Percentiles rank a stretch among this genome's conserved stretches.
phyloP scores from a whole-genome alignment of 805 yeast species.

The Clavispora vitiphila region DNA sequence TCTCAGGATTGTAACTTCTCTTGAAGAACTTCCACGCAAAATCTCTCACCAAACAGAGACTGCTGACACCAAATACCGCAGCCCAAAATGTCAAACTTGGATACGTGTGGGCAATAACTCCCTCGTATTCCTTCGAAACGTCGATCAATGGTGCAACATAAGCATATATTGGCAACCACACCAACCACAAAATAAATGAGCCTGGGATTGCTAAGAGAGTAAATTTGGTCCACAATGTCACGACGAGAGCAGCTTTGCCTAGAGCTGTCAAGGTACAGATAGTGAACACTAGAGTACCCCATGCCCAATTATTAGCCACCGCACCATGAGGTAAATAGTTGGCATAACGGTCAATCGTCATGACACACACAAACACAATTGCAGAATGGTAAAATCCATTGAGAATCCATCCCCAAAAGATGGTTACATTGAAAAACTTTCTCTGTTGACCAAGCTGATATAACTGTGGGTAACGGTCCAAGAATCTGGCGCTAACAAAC shows the following conservation, averaged over 20 bases:
- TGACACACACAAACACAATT: constrained; percentile 69
- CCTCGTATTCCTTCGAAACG: constrained; percentile 80
- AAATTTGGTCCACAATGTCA: constrained; percentile 92
- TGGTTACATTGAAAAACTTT: constrained; percentile 80
- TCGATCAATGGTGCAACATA: constrained; percentile 75
- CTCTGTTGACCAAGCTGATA: constrained; percentile 88
- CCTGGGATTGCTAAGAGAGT: constrained; percentile 94
- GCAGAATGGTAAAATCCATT: constrained; percentile 96
- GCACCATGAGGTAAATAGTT: constrained; percentile 62
- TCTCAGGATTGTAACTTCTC: constrained; percentile 86
- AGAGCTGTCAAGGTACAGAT: constrained; percentile 82
- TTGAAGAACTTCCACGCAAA: constrained; percentile 91
- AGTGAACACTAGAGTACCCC: constrained; percentile 90
- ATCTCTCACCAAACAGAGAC: constrained; percentile 78
- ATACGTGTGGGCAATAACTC: constrained; percentile 71
- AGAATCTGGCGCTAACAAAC: constrained; percentile 82
- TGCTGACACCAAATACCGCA: constrained; percentile 66
- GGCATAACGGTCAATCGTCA: constrained; percentile 64
- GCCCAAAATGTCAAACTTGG: constrained; percentile 83
- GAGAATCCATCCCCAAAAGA: constrained; percentile 96
- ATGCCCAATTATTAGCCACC: constrained; percentile 83
- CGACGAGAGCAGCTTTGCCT: constrained; percentile 91
- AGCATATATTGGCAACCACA: constrained; percentile 83
- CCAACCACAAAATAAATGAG: constrained; percentile 77
- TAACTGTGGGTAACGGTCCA: constrained; percentile 88